These are phyloP conservation scores for Niveomyces coronatus DNA, from an alignment of 2,329 filamentous ascomycete species.

Conservation along the genomic window DNA sequence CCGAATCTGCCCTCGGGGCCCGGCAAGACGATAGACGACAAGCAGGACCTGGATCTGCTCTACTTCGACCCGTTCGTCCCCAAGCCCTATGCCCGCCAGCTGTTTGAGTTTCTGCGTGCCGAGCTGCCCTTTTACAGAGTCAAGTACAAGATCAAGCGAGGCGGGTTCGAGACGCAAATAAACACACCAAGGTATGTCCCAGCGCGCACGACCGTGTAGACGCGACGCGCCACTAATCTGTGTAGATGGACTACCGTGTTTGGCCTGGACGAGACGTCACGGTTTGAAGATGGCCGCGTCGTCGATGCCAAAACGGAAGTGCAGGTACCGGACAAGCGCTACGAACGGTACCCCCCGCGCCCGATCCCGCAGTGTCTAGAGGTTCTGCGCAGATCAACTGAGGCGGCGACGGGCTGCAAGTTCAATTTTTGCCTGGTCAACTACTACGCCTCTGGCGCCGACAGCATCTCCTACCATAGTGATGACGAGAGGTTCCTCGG, in stretches of 20 bases:
- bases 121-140: conserved; percentile 69
- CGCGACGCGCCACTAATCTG: not conserved
- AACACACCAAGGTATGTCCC: conserved; percentile 34
- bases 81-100: conserved; percentile 38
- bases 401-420: conserved; percentile 52
- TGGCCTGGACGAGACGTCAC: conserved; percentile 50
- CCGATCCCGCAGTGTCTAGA: conserved; percentile 64
- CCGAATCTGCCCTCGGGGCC: conserved; percentile 39
- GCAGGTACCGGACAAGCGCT: conserved; percentile 41
- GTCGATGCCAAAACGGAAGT: conserved; percentile 32
- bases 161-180: conserved; percentile 51
- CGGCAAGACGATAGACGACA: conserved; percentile 49
- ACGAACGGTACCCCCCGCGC: conserved; percentile 47
- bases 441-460: conserved; percentile 67
- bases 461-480: conserved; percentile 71
- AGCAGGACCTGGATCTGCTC: conserved; percentile 60
- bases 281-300: conserved; percentile 39
- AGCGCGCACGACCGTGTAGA: not conserved
- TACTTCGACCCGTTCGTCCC: conserved; percentile 68
- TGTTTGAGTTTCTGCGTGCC: conserved; percentile 63
- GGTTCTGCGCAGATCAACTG: conserved; percentile 49
- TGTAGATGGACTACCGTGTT: conserved; percentile 43
- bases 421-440: conserved; percentile 79
- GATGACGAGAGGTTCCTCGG: conserved; percentile 75
- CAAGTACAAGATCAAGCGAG: conserved; percentile 60